Evolutionary conservation across 257 asterid species (phyloP), one percentile per base, ranked within the genome.

Genomic region (Capsicum baccatum): DNA sequence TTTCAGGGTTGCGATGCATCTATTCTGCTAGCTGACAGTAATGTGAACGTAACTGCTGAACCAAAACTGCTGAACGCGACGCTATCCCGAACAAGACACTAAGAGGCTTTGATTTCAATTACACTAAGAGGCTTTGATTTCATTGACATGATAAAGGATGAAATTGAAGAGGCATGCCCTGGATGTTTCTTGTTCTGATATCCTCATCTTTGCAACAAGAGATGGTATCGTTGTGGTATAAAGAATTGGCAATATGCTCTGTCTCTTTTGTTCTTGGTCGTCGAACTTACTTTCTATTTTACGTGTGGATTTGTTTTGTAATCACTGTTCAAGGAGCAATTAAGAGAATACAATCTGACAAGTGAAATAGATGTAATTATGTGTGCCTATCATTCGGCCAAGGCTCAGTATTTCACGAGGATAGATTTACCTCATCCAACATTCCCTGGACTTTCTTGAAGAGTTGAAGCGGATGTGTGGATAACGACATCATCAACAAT

Each of bases 1-100:
- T 59, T 84, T 82, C 84, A 87, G 89, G 91, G 88, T 19, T 89
- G 91, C 63, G 90, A 89, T 81, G 89, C 90, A 42, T 89, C 90
- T 3, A 69, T 87, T 9, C 9, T 89, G 50, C 84, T 87, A 47
- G 58, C n/a, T 19, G 35, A 83, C 55, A 81, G 48, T 35, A 79
- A 79, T 81, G 80, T 82, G 35, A 48, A 70, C 70, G 15, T 71
- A 26, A 19, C 54, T 33, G 76, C 68, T 11, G 91, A 89, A 82
- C 83, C 26, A 21, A 71, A 26, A 19, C 54, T 33, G 76, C 68
- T 11, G 91, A 89, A 82, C 83, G 86, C 55, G 71, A 87, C 10
- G 88, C 90, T 12, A 57, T 79, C 11, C 91, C 89, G 1, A 89
- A 89, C 83, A 26, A 3, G 33, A 26, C 33, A 26, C 33, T 26